These are phyloP conservation scores for Pichia sp. DNA, from an alignment of 1,139 yeast species.

Conservation along the genomic window DNA sequence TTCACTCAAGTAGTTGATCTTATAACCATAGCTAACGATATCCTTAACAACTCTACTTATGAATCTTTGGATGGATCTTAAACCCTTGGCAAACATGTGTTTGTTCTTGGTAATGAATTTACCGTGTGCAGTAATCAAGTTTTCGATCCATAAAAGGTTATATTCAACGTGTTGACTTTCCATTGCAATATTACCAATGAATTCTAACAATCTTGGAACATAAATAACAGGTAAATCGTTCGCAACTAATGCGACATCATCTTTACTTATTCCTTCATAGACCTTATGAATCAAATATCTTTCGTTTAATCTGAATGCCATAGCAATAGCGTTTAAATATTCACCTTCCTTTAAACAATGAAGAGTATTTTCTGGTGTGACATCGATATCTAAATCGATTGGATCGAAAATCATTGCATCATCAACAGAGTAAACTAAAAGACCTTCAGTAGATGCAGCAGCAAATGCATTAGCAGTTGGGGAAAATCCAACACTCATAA, in stretches of 20 bases:
- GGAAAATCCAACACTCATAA: constrained; percentile 74
- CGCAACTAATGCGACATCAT: constrained; percentile 66
- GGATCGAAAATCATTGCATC: constrained; percentile 84
- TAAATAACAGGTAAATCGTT: constrained; percentile 75
- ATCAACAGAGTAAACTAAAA: constrained; percentile 79
- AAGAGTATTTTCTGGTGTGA: constrained; percentile 76
- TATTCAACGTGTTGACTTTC: constrained; percentile 88
- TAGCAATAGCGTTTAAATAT: constrained; percentile 76
- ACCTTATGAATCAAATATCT: constrained; percentile 66
- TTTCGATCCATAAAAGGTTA: constrained; percentile 76
- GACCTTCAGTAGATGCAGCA: constrained; percentile 95
- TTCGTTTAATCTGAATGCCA: constrained; percentile 95
- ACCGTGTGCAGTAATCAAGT: constrained; percentile 72
- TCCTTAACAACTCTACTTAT: constrained; percentile 75
- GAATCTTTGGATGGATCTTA: constrained; percentile 75
- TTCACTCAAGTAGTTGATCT: constrained; percentile 24
- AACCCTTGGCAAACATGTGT: constrained; percentile 61
- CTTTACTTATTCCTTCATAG: constrained; percentile 63
- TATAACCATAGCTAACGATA: constrained; percentile 41
- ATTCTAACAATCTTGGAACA: constrained; percentile 62
- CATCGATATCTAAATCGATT: constrained; percentile 88
- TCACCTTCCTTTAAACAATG: constrained; percentile 67
- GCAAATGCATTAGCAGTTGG: constrained; percentile 93
- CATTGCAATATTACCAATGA: constrained; percentile 67
- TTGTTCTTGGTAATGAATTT: constrained; percentile 62